Evolutionary conservation across 2,329 filamentous ascomycete species (phyloP), one percentile per base, ranked within the genome.

Genomic region (Phyllosticta paracitricarpa): DNA sequence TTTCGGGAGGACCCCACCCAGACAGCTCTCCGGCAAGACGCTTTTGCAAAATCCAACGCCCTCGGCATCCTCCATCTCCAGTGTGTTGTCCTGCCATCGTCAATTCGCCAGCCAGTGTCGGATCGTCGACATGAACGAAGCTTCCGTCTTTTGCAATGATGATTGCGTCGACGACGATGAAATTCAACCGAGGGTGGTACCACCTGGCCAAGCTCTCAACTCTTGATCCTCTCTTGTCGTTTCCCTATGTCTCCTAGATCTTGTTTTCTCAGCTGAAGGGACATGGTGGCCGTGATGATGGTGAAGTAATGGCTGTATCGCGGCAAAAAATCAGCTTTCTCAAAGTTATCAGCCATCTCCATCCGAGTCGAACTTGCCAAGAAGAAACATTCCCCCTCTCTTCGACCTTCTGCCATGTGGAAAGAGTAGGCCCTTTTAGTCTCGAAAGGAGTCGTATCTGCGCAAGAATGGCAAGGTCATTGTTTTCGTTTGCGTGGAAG

Each of bases 1-100:
- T 56, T 52, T 61, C 14, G 58, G 56, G 61, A 67, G 68, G 65
- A 51, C 61, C 65, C 64, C 60, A 62, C 60, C 30, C 51, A 35
- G 66, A 60, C 66, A 66, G 61, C 57, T 48, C n/a, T 48, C 40
- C 40, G 5, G 17, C 40, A 17, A 48, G 40, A n/a, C n/a, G 40
- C n/a, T 17, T 30, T n/a, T 48, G 40, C 40, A n/a, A 48, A 48
- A 19, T n/a, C 40, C 40, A 48, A n/a, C 40, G 7, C 40, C 17
- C 14, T 7, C 40, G 40, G 14, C 40, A 48, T 48, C 40, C n/a
- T 48, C 28, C 40, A 48, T 17, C 40, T 14, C 40, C 40, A 48
- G 40, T 17, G 14, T 17, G 17, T n/a, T n/a, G 17, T 14, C 14
- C 17, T n/a, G 17, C 40, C 40, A 48, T 48, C 40, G 17, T 14